phyloP scores from a whole-genome alignment of 2,329 filamentous ascomycete species.

The Gaeumannomyces tritici region DNA sequence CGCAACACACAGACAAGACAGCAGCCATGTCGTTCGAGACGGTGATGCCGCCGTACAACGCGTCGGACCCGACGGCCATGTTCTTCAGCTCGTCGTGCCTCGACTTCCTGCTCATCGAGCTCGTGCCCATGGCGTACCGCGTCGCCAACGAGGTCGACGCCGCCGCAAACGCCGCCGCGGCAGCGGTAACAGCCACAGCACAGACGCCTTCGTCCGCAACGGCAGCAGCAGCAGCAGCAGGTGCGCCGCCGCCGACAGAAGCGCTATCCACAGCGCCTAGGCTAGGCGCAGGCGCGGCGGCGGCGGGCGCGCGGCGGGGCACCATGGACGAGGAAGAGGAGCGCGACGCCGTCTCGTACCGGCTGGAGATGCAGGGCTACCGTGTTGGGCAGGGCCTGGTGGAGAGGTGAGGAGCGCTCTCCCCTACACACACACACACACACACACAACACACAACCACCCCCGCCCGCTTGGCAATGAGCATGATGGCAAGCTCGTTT shows the following conservation, averaged over 20 bases:
- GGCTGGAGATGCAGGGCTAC: slow-evolving; percentile 79
- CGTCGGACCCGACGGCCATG: slow-evolving; percentile 61
- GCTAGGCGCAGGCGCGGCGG: slow-evolving; percentile 2
- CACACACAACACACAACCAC: too few species aligned
- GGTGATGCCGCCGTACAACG: slow-evolving; percentile 58
- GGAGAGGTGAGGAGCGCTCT: slow-evolving; percentile 52
- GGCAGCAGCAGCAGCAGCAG: slow-evolving; percentile 6
- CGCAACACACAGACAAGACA: too few species aligned
- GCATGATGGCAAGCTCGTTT: not conserved
- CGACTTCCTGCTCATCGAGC: slow-evolving; percentile 91
- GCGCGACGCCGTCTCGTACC: slow-evolving; percentile 74
- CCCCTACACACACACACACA: too few species aligned
- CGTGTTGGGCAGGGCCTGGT: slow-evolving; percentile 86
- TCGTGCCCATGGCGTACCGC: slow-evolving; percentile 88
- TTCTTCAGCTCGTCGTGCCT: slow-evolving; percentile 79
- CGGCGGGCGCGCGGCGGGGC: slow-evolving; percentile 9
- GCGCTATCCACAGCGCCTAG: slow-evolving; percentile 7
- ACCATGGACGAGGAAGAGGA: slow-evolving; percentile 67
- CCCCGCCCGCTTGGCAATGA: too few species aligned
- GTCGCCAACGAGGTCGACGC: slow-evolving; percentile 64
- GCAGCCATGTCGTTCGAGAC: slow-evolving; percentile 63
- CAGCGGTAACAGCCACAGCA: slow-evolving; percentile 19
- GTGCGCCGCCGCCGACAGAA: not conserved
- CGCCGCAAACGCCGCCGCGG: slow-evolving; percentile 34
- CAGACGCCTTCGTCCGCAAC: slow-evolving; percentile 8